phyloP scores from a whole-genome alignment of 176 grass and related monocot genomes.

The Phoenix dactylifera region DNA sequence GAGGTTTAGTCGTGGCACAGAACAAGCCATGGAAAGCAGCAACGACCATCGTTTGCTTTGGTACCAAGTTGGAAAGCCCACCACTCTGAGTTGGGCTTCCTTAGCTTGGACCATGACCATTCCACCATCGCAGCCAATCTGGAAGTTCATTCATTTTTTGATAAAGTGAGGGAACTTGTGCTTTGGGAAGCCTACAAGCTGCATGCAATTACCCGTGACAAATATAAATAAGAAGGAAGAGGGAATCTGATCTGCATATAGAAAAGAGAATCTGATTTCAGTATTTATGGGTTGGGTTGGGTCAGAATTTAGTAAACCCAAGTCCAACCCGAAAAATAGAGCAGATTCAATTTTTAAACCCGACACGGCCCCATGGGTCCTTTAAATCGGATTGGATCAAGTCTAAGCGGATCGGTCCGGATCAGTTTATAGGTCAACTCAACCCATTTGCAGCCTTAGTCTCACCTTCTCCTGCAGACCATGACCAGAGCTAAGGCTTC shows the following conservation, averaged over 20 bases:
- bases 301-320: too few species aligned
- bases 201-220: not conserved
- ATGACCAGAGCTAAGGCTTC: too few species aligned
- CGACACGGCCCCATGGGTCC: too few species aligned
- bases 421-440: too few species aligned
- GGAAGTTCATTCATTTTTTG: not conserved
- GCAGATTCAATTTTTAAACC: too few species aligned
- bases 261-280: not conserved
- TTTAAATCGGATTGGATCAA: too few species aligned
- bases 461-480: too few species aligned
- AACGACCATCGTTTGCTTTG: constrained; percentile 19
- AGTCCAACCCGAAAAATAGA: too few species aligned
- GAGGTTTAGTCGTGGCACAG: not conserved
- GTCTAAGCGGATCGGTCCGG: too few species aligned
- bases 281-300: too few species aligned
- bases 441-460: too few species aligned
- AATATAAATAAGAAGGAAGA: not conserved
- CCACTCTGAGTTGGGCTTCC: constrained; percentile 14
- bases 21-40: not conserved
- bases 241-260: constrained; percentile 9
- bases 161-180: not conserved
- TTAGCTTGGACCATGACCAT: constrained; percentile 37
- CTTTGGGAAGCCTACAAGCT: not conserved
- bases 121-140: constrained; percentile 5
- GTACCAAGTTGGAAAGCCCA: constrained; percentile 51